Evolutionary conservation across 768 basidiomycete genomes (phyloP), one percentile per base, ranked within the genome.

Genomic region (Collybia mongolica): DNA sequence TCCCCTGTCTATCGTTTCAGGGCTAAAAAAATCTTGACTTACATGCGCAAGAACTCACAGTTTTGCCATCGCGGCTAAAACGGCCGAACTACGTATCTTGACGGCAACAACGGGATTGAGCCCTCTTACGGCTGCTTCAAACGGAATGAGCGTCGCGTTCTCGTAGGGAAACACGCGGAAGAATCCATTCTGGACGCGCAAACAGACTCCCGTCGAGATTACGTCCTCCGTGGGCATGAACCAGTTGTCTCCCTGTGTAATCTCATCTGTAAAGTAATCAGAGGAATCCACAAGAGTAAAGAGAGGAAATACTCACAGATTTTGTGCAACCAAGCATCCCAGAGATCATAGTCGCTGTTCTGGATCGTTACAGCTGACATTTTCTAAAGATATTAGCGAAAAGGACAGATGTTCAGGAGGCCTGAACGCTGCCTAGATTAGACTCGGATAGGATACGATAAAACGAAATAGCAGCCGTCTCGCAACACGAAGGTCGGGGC

Each of bases 131-230:
- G 89, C 90, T 0, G 82, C 83, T 67, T 90, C 90, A 57, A 94
- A 94, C 0, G 87, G 84, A 14, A 82, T 74, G 22, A 94, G 79
- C 29, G 75, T 76, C 4, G 76, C 72, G 61, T 89, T 90, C 64
- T 93, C 85, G 61, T 92, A 91, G 0, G 91, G 91, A 61, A 91
- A 94, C n/a, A 91, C 84, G 22, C 91, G 82, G 63, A 88, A 91
- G 56, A 78, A 77, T 28, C 70, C 69, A 48, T 70, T 67, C 50
- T 72, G 77, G 20, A 85, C 86, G 42, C 88, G 81, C 41, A 91
- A 71, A 54, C 84, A 86, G 40, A 90, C 89, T 43, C 89, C 88
- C 0, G 84, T 84, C 24, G 86, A 76, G 55, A 83, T 66, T 39
- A 84, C 81, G 57, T 89, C 86, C 56, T 86, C 81, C 0, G 81